Evolutionary conservation across 2,329 filamentous ascomycete genomes (phyloP).

Genomic region (Xylariaceae sp.): DNA sequence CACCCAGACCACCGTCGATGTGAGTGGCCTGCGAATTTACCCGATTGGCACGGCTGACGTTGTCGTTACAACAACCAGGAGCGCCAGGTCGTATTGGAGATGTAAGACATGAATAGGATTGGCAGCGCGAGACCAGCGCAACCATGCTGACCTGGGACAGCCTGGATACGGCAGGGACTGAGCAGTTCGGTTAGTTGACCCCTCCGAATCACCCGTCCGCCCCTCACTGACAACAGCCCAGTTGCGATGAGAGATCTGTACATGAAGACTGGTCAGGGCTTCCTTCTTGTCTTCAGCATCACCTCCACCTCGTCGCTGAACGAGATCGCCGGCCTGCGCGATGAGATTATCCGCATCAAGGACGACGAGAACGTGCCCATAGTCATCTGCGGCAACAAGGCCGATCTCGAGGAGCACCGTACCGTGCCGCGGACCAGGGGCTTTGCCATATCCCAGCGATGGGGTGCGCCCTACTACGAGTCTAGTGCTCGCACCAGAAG

Average conservation of each 20-base stretch:
- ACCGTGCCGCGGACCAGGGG: conserved; percentile 70
- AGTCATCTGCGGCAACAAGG: conserved; percentile 89
- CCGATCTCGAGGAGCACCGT: conserved; percentile 79
- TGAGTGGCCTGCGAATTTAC: conserved; percentile 39
- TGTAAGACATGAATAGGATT: conserved; percentile 56
- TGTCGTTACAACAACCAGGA: conserved; percentile 50
- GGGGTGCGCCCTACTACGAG: conserved; percentile 88
- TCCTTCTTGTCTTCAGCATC: conserved; percentile 87
- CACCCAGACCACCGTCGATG: conserved; percentile 73
- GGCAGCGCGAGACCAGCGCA: conserved; percentile 12
- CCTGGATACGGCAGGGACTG: conserved; percentile 83
- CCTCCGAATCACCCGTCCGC: conserved; percentile 3
- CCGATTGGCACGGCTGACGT: conserved; percentile 24
- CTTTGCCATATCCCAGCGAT: conserved; percentile 77
- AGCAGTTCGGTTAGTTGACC: conserved; percentile 72
- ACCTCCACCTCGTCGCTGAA: conserved; percentile 76
- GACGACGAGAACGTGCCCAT: conserved; percentile 79
- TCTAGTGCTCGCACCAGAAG: conserved; percentile 71
- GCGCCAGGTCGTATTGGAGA: conserved; percentile 82
- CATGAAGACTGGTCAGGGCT: conserved; percentile 90
- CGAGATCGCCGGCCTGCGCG: conserved; percentile 72
- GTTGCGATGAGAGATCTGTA: conserved; percentile 71
- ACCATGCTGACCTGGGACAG: conserved; percentile 34
- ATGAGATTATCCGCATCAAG: conserved; percentile 88
- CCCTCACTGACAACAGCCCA: conserved; percentile 24